Base-by-base conservation (phyloP, 768 basidiomycete genomes). In the Boletus rubropictus region DNA sequence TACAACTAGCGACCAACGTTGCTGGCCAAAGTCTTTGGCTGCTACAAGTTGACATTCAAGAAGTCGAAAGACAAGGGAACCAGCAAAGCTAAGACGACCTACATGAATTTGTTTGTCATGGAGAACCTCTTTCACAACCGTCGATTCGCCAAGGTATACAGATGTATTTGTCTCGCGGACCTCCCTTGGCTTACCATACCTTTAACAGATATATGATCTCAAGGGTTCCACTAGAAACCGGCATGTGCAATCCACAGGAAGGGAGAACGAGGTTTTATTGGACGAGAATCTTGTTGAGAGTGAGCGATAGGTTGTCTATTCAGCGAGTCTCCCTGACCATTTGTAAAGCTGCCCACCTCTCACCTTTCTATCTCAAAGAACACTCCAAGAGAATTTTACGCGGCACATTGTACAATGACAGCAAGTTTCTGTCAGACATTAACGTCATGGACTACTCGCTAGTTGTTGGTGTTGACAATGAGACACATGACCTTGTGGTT, bases 381-480 rank as follows among this genome's bases (percentile, higher is more conserved):
- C 91, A 97, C 58, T 89, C 90, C 0, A 98, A 97, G 66, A 82
- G 89, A 10, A 92, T 97, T 49, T 68, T 99, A 9, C 80, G 89
- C 18, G 86, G 90, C 15, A 89, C 96, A 10, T 69, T 99, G 24
- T 91, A 79, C 70, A 98, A 95, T 55, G 96, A 99, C 65, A 95
- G 87, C 69, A 91, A 88, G 54, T 99, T 98, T 68, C 68, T 99
- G 40, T 86, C 88, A 12, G 89, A 92, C 52, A 83, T 94, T 46
- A 94, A 96, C 61, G 90, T 97, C 42, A 94, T 93, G 88, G 96
- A 99, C 67, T 99, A 99, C 65, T 96, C 93, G 3, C 69, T 99
- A 24, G 86, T 98, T 21, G 92, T 93, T 40, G 96, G 94, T 6
- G 87, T 98, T n/a, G 96, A 97, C 64, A 81, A 82, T 56, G 73